Percentiles rank a stretch among this genome's conserved stretches.
These are phyloP conservation scores for Macrocybe gigantea DNA, from an alignment of 768 basidiomycete genomes.

Conservation along the genomic window DNA sequence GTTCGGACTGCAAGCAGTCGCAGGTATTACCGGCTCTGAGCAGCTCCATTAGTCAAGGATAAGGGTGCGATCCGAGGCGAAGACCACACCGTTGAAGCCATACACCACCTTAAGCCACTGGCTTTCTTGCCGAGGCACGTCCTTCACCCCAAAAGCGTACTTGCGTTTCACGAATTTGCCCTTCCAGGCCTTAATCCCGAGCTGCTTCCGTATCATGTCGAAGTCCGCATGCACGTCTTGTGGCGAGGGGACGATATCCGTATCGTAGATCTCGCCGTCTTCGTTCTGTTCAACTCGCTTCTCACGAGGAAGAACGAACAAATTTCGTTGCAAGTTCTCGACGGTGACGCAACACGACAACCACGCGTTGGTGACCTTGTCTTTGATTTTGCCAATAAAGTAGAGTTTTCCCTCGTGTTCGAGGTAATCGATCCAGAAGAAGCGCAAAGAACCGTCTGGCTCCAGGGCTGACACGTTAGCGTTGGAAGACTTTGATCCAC, in stretches of 20 bases:
- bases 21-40: constrained; percentile 69
- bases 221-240: constrained; percentile 82
- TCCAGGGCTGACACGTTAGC: constrained; percentile 60
- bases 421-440: constrained; percentile 97
- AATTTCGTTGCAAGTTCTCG: constrained; percentile 80
- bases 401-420: constrained; percentile 82
- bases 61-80: not conserved
- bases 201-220: constrained; percentile 65
- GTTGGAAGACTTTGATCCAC: constrained; percentile 14
- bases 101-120: constrained; percentile 95
- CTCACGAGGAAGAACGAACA: constrained; percentile 82
- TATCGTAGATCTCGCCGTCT: constrained; percentile 57
- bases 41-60: constrained; percentile 1
- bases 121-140: constrained; percentile 71
- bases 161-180: constrained; percentile 83
- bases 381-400: constrained; percentile 88
- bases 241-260: constrained; percentile 65
- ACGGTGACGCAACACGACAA: constrained; percentile 85
- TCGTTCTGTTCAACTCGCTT: constrained; percentile 52
- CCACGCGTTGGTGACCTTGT: constrained; percentile 63
- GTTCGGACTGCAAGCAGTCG: constrained; percentile 70
- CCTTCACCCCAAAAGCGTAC: constrained; percentile 87
- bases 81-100: constrained; percentile 68
- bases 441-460: constrained; percentile 75
- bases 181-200: constrained; percentile 71